Evolutionary conservation across 1,284 basidiomycete genomes (phyloP).

Genomic region (Leccinum ambiguum): DNA sequence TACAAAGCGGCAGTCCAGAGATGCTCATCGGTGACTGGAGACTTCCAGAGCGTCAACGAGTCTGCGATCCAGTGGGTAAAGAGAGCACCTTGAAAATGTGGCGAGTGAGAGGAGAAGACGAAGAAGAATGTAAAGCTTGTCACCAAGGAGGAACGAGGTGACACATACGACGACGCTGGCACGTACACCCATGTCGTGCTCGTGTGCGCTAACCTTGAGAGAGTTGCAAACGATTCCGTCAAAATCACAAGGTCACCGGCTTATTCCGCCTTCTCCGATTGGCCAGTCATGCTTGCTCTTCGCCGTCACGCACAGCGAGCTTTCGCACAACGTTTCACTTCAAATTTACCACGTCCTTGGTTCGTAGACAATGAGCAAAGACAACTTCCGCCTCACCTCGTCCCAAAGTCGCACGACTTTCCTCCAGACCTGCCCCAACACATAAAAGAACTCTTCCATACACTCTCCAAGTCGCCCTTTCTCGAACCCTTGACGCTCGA

Average conservation of each 20-base stretch:
- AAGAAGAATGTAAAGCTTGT: conserved; percentile 15
- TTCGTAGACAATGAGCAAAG: conserved; percentile 48
- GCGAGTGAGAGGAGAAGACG: not conserved
- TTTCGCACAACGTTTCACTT: conserved; percentile 10
- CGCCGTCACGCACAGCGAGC: conserved; percentile 8
- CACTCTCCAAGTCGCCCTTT: conserved; percentile 57
- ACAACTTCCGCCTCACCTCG: conserved; percentile 35
- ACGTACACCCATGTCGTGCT: conserved; percentile 53
- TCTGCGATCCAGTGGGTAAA: conserved; percentile 89
- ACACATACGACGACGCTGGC: conserved; percentile 68
- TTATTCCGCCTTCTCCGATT: conserved; percentile 14
- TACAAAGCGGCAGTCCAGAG: conserved; percentile 79
- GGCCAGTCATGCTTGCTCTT: conserved; percentile 19
- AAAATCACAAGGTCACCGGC: conserved; percentile 27
- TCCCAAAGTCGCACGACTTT: conserved; percentile 31
- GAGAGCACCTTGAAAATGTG: conserved; percentile 53
- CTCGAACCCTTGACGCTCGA: conserved; percentile 56
- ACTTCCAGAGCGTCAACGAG: conserved; percentile 81
- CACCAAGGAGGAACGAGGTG: conserved; percentile 81
- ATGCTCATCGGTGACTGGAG: conserved; percentile 73
- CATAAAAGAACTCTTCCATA: conserved; percentile 50
- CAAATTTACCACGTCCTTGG: conserved; percentile 42
- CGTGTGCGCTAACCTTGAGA: conserved; percentile 16
- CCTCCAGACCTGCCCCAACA: conserved; percentile 49
- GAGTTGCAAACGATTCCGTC: not conserved